phyloP scores from a whole-genome alignment of 805 yeast species.

The Metschnikowia lochheadii region DNA sequence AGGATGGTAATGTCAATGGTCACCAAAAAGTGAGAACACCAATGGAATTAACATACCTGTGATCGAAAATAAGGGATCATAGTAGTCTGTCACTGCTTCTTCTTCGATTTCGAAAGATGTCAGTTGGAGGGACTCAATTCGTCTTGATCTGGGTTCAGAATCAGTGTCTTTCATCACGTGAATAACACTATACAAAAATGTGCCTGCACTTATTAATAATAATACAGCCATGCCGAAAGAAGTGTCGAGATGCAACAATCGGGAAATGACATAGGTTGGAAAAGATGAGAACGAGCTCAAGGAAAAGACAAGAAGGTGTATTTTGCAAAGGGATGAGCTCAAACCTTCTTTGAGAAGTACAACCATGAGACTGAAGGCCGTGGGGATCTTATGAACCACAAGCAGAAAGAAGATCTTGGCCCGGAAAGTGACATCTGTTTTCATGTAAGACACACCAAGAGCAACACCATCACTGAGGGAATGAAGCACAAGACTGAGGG shows the following conservation, averaged over 20 bases:
- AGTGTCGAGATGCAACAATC: slow-evolving; percentile 24
- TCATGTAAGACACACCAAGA: slow-evolving; percentile 54
- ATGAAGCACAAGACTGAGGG: slow-evolving; percentile 63
- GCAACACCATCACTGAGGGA: slow-evolving; percentile 72
- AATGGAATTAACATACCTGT: slow-evolving; percentile 14
- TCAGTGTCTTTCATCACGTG: slow-evolving; percentile 49
- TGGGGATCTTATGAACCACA: slow-evolving; percentile 69
- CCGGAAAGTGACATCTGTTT: slow-evolving; percentile 35
- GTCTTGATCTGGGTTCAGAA: not conserved
- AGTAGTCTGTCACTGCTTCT: not conserved
- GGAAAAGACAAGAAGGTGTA: slow-evolving; percentile 53
- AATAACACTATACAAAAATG: slow-evolving; percentile 66
- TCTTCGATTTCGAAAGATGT: slow-evolving; percentile 5
- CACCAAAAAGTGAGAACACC: slow-evolving; percentile 12
- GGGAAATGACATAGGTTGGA: slow-evolving; percentile 41
- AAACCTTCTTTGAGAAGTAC: slow-evolving; percentile 43
- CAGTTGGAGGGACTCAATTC: slow-evolving; percentile 10
- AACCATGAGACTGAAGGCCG: slow-evolving; percentile 63
- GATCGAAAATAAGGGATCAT: slow-evolving; percentile 6
- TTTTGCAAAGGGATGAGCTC: slow-evolving; percentile 27
- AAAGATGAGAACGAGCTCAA: slow-evolving; percentile 58
- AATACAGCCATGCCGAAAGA: slow-evolving; percentile 50
- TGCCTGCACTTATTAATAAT: slow-evolving; percentile 64
- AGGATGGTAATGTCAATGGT: not conserved
- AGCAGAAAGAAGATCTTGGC: slow-evolving; percentile 55